phyloP scores from a whole-genome alignment of 768 basidiomycete species.

The Termitomyces sp. region DNA sequence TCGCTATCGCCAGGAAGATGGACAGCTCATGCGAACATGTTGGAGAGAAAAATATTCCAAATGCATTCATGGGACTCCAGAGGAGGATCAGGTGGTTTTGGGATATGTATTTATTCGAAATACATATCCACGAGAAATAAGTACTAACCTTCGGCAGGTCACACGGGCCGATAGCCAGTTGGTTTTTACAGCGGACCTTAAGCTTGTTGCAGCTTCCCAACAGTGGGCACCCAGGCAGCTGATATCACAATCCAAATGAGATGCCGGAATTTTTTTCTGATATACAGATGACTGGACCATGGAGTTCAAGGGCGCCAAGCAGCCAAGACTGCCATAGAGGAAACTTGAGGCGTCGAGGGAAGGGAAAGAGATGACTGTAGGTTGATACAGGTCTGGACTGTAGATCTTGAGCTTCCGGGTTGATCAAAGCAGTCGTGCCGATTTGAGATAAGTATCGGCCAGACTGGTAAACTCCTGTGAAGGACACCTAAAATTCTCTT shows the following conservation, averaged over 20 bases:
- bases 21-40: not conserved
- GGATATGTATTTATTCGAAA: not conserved
- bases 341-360: not conserved
- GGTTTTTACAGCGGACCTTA: not conserved
- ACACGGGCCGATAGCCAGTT: not conserved
- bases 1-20: not conserved
- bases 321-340: not conserved
- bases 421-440: no score
- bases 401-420: no score
- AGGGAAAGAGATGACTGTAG: no score
- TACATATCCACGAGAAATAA: no score
- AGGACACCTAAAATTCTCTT: not conserved
- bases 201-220: no score
- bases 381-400: no score
- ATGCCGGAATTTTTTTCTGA: not conserved
- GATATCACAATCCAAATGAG: no score
- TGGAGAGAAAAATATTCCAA: not conserved
- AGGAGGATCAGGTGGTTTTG: not conserved
- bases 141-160: not conserved
- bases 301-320: not conserved
- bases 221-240: no score
- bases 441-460: no score
- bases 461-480: no score
- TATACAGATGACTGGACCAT: not conserved
- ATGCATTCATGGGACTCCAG: not conserved